phyloP scores from a whole-genome alignment of 1,139 yeast genomes.

The Scheffersomyces cryptocercus region DNA sequence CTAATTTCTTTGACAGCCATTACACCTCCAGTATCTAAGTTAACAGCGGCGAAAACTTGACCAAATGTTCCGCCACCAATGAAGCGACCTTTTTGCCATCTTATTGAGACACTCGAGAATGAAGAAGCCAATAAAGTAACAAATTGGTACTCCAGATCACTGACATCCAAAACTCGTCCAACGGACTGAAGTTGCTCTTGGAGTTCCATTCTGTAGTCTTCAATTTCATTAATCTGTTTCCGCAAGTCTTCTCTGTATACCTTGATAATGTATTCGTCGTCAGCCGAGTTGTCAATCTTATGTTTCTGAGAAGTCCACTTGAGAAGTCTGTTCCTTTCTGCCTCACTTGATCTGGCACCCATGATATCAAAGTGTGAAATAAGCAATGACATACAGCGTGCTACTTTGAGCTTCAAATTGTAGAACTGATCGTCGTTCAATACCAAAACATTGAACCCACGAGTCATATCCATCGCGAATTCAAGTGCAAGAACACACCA shows the following conservation, averaged over 20 bases:
- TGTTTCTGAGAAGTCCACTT: conserved; percentile 54
- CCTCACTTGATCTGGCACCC: conserved; percentile 95
- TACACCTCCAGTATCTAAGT: conserved; percentile 91
- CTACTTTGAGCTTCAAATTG: conserved; percentile 75
- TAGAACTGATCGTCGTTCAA: conserved; percentile 77
- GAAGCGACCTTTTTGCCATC: conserved; percentile 96
- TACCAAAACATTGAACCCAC: conserved; percentile 85
- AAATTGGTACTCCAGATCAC: conserved; percentile 84
- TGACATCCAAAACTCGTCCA: conserved; percentile 87
- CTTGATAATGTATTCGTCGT: conserved; percentile 59
- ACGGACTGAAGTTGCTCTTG: conserved; percentile 56
- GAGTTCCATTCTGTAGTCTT: conserved; percentile 51
- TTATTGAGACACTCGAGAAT: conserved; percentile 84
- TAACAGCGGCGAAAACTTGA: conserved; percentile 87
- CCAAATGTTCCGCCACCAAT: conserved; percentile 98
- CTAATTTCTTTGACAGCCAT: conserved; percentile 96
- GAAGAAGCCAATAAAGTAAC: conserved; percentile 86
- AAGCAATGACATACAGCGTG: conserved; percentile 90
- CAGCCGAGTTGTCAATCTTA: conserved; percentile 52
- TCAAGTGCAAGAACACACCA: conserved; percentile 97
- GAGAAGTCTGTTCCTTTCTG: conserved; percentile 58
- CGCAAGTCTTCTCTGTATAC: conserved; percentile 61
- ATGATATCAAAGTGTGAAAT: conserved; percentile 96
- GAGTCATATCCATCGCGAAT: conserved; percentile 93
- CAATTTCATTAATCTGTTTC: conserved; percentile 61